Evolutionary conservation across 1,284 basidiomycete species (phyloP), one percentile per base, ranked within the genome.

Genomic region (Austropuccinia psidii): DNA sequence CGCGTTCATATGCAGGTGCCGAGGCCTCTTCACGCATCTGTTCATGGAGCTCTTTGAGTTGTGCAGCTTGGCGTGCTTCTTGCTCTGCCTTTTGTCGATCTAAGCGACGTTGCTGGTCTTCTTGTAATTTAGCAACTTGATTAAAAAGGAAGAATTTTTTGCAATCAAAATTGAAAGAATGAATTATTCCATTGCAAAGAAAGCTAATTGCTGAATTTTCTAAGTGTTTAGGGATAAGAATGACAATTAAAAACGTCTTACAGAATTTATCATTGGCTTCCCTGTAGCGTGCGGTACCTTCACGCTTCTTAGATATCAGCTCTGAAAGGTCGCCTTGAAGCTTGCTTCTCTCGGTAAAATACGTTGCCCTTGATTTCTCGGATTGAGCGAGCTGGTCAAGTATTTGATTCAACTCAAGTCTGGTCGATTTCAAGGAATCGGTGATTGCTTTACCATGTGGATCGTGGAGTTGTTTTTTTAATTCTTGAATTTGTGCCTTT

Each of bases 21-120:
- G 89, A 87, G 37, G 96, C 96, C 78, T 98, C 93, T 77, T 98
- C 96, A 73, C 91, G 88, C 74, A 98, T 80, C 55, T 87, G 87
- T 76, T 88, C 85, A 52, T 89, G 91, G 75, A 89, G 84, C 80
- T 93, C 92, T 80, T 88, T 85, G 79, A 89, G 89, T 83, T 92
- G 92, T 75, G 87, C 85, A 31, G 88, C 86, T 79, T 97, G 94
- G 79, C 91, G 88, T 19, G 87, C 88, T 41, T 87, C 87, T 75
- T 91, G 89, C 81, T 98, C 90, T 29, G 87, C 86, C 76, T 89
- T 89, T 76, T 85, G 85, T 65, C 85, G 86, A 79, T 97, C 93
- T 15, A 89, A 87, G 57, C 93, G 89, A 69, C 89, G 86, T 65
- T 90, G 88, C 73, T 90, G 88, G 75, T 93, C 91, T 65, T 80